A percentile compares a stretch with the other conserved stretches of the same genome.
Evolutionary conservation across 371 early-diverging fungal species (phyloP).

Genomic region (Choanephora cucurbitarum): DNA sequence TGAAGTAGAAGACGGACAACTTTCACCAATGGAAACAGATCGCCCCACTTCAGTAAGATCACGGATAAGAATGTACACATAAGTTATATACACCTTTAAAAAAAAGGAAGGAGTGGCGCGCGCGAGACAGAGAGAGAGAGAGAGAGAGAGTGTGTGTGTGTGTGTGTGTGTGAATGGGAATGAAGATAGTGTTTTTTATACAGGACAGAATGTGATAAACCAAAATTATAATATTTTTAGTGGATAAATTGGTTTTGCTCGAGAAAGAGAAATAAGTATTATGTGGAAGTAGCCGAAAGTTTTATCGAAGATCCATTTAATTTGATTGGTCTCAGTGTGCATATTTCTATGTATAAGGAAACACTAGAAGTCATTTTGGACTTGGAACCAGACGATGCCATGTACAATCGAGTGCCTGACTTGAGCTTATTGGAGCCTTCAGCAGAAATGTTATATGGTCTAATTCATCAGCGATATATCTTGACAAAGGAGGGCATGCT

Average conservation of each 20-base stretch:
- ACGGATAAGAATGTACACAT: too few species aligned
- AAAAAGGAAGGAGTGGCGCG: not conserved
- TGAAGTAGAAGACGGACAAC: slow-evolving; percentile 13
- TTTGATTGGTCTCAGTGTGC: slow-evolving; percentile 79
- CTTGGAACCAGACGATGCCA: slow-evolving; percentile 65
- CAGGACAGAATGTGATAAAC: too few species aligned
- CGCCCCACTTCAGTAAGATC: slow-evolving; percentile 7
- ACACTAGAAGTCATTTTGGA: slow-evolving; percentile 86
- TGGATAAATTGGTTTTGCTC: slow-evolving; percentile 95
- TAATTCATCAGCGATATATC: slow-evolving; percentile 85
- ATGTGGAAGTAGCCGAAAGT: slow-evolving; percentile 79
- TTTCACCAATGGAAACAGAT: slow-evolving; percentile 14
- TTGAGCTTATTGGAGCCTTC: slow-evolving; percentile 43
- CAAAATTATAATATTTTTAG: too few species aligned
- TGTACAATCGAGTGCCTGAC: slow-evolving; percentile 44
- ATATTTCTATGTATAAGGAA: slow-evolving; percentile 77
- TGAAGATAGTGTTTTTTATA: too few species aligned
- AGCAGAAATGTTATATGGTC: slow-evolving; percentile 73
- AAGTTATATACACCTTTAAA: not conserved
- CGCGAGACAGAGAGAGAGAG: not conserved
- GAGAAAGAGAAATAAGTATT: slow-evolving; percentile 75
- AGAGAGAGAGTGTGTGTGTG: too few species aligned
- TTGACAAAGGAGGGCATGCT: slow-evolving; percentile 74
- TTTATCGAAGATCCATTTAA: slow-evolving; percentile 95
- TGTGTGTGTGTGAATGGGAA: too few species aligned